Percentiles rank a stretch among this genome's conserved stretches.
Conservation (phyloP, 352 stramenopile species). For the Pythium phragmitis region DNA sequence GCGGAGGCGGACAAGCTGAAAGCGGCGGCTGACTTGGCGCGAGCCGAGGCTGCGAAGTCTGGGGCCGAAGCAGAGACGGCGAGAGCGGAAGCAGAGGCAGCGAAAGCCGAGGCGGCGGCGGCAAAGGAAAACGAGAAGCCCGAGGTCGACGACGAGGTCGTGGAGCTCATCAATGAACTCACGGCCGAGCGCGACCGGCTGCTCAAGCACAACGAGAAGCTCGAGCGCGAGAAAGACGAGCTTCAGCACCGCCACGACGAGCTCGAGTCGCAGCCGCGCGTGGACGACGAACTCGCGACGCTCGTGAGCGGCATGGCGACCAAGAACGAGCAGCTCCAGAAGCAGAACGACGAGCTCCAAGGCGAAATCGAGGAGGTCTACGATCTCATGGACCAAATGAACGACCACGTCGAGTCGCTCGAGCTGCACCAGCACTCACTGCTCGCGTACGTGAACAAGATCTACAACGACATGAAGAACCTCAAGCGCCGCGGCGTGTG, state of each 20-base stretch:
- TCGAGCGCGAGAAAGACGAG: conserved; percentile 13
- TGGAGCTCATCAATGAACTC: conserved; percentile 10
- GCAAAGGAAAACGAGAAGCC: not conserved
- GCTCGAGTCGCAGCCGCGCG: conserved; percentile 14
- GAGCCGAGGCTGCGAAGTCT: not conserved
- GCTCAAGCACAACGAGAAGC: conserved; percentile 2
- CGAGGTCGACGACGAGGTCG: conserved; percentile 2
- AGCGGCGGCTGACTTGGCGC: not conserved
- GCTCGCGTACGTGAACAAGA: conserved; percentile 27
- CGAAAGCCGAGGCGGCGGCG: not conserved
- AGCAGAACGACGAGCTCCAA: conserved; percentile 23
- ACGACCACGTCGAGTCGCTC: conserved; percentile 25
- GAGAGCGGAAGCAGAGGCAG: not conserved
- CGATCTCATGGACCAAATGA: conserved; percentile 27
- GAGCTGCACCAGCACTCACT: conserved; percentile 25
- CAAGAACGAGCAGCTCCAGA: conserved; percentile 20
- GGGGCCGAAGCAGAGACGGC: not conserved
- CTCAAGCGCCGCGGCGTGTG: conserved; percentile 28
- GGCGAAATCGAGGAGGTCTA: conserved; percentile 20
- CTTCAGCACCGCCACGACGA: conserved; percentile 12
- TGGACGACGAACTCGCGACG: conserved; percentile 18
- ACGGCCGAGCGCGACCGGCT: conserved; percentile 11
- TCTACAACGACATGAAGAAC: conserved; percentile 28
- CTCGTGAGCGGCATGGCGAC: conserved; percentile 13
- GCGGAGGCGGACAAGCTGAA: not conserved